Evolutionary conservation across 345 rosid species (phyloP).

Genomic region (Syzygium grande): DNA sequence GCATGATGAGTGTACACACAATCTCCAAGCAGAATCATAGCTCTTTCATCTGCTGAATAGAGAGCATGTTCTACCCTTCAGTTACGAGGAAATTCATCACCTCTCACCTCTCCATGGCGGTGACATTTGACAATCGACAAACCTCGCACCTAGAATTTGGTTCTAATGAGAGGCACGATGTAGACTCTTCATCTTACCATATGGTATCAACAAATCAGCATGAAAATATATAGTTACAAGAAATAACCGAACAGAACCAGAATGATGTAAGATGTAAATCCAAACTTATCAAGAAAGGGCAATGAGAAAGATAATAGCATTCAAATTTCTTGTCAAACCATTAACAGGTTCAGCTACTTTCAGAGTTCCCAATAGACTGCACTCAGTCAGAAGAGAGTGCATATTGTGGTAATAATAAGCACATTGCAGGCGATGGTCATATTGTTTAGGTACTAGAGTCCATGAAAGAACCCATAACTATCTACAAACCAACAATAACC

Average conservation of each 20-base stretch:
- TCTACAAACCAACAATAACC: background rate
- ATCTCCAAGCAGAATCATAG: background rate
- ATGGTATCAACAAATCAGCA: background rate
- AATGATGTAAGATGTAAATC: background rate
- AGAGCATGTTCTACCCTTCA: background rate
- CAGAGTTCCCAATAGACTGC: background rate
- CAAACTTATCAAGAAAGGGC: background rate
- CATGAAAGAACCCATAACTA: background rate
- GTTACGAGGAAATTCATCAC: background rate
- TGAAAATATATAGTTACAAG: background rate
- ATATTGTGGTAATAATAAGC: background rate
- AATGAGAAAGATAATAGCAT: background rate
- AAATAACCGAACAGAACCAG: background rate
- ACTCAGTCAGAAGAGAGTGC: background rate
- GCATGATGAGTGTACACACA: background rate
- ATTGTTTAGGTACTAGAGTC: background rate
- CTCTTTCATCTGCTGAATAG: background rate
- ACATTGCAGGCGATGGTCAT: background rate
- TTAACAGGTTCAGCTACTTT: background rate
- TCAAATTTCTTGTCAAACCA: background rate
- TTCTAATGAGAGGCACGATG: background rate
- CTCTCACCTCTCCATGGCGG: background rate
- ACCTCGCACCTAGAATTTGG: background rate
- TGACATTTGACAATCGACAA: background rate
- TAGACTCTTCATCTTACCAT: background rate